phyloP scores from a whole-genome alignment of 2,329 filamentous ascomycete genomes.

The Phaeomoniella chlamydospora region DNA sequence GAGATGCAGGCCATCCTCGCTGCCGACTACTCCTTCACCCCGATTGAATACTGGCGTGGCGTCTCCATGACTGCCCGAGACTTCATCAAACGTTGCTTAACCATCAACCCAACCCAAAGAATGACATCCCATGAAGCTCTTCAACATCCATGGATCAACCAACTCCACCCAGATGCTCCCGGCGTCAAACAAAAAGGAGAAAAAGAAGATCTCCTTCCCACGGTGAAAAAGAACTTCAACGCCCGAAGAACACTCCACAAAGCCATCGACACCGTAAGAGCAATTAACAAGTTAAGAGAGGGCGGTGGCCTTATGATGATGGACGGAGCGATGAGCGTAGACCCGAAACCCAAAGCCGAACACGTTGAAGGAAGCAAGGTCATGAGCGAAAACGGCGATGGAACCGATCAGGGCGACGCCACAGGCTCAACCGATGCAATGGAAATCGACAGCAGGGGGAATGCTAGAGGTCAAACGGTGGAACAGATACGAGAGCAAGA shows the following conservation, averaged over 20 bases:
- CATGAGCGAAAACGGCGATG: constrained; percentile 18
- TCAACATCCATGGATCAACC: constrained; percentile 49
- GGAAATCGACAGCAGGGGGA: constrained; percentile 43
- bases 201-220: constrained; percentile 43
- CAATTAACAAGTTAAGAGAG: constrained; percentile 52
- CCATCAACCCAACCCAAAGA: constrained; percentile 70
- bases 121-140: constrained; percentile 79
- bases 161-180: constrained; percentile 27
- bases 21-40: constrained; percentile 91
- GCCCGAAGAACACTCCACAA: constrained; percentile 50
- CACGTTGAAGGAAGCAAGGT: constrained; percentile 28
- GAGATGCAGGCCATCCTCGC: constrained; percentile 98
- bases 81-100: constrained; percentile 85
- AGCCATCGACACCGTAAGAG: constrained; percentile 53
- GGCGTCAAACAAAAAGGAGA: constrained; percentile 17
- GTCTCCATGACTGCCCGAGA: constrained; percentile 76
- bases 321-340: constrained; percentile 43
- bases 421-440: constrained; percentile 22
- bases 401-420: constrained; percentile 1
- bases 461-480: constrained; percentile 47
- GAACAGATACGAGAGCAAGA: constrained; percentile 48
- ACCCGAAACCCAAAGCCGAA: constrained; percentile 37
- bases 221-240: constrained; percentile 58
- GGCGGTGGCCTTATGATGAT: constrained; percentile 44
- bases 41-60: constrained; percentile 89